Evolutionary conservation across 163 green algal genomes (phyloP).

Genomic region (Chlorella variabilis): DNA sequence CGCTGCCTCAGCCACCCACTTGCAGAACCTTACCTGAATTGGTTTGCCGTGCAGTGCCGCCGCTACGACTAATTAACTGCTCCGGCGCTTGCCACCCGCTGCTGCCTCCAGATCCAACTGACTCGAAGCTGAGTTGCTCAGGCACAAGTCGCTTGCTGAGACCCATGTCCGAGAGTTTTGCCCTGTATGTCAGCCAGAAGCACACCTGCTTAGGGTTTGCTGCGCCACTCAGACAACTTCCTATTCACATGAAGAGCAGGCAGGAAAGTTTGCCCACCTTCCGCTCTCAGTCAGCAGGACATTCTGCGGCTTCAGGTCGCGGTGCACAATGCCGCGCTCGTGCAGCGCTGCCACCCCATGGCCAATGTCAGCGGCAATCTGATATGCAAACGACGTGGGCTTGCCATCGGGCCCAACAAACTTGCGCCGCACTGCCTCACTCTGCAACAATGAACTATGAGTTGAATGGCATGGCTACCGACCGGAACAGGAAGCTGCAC

Average conservation of each 20-base stretch:
- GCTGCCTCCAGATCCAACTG: slow-evolving; percentile 78
- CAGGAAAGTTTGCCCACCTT: neutral
- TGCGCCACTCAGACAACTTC: too few species aligned
- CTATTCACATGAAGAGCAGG: too few species aligned
- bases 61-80: slow-evolving; percentile 76
- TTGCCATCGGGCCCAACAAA: slow-evolving; percentile 20
- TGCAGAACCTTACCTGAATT: slow-evolving; percentile 11
- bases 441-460: too few species aligned
- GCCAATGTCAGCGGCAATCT: slow-evolving; percentile 52
- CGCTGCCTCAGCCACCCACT: neutral
- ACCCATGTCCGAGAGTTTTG: slow-evolving; percentile 98
- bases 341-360: slow-evolving; percentile 71
- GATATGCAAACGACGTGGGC: slow-evolving; percentile 41
- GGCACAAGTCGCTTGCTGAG: slow-evolving; percentile 88
- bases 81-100: slow-evolving; percentile 97
- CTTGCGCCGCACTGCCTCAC: neutral
- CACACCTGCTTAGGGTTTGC: too few species aligned
- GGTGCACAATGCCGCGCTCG: slow-evolving; percentile 84
- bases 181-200: too few species aligned
- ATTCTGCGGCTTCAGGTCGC: slow-evolving; percentile 88
- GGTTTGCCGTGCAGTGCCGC: slow-evolving; percentile 76
- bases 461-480: too few species aligned
- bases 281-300: slow-evolving; percentile 66
- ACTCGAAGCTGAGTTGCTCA: slow-evolving; percentile 89
- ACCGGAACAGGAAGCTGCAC: too few species aligned